phyloP scores from a whole-genome alignment of 441 rosid genomes.

The Erodium trifolium region DNA sequence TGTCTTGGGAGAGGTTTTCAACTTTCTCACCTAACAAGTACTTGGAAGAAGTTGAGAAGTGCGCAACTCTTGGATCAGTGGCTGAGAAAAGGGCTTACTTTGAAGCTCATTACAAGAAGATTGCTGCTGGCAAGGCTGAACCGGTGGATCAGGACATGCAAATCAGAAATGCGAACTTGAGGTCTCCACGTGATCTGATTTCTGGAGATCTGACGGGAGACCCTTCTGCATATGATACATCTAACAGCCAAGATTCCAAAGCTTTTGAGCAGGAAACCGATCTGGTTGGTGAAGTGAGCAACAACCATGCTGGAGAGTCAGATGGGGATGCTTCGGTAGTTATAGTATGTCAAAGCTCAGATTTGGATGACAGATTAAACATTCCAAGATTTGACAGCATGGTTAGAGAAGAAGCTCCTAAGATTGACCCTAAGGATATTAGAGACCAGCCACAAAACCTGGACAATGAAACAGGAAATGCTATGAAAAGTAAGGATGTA shows the following conservation, averaged over 20 bases:
- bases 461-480: constrained; percentile 24
- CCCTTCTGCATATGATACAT: constrained; percentile 18
- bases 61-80: constrained; percentile 93
- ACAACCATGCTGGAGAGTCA: constrained; percentile 20
- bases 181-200: constrained; percentile 21
- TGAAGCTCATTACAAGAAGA: constrained; percentile 90
- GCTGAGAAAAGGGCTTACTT: constrained; percentile 91
- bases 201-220: constrained; percentile 28
- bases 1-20: constrained; percentile 96
- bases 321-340: constrained; percentile 30
- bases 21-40: constrained; percentile 91
- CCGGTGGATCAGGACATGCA: constrained; percentile 57
- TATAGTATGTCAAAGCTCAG: constrained; percentile 31
- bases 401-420: constrained; percentile 26
- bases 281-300: constrained; percentile 25
- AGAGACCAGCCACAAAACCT: constrained; percentile 23
- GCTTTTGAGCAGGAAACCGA: constrained; percentile 33
- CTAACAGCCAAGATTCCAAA: constrained; percentile 26
- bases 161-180: constrained; percentile 30
- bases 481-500: constrained; percentile 25
- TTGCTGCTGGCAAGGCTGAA: constrained; percentile 81
- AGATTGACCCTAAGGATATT: constrained; percentile 17
- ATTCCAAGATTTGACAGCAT: constrained; percentile 16
- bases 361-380: constrained; percentile 18
- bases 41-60: constrained; percentile 90